Base-by-base conservation (phyloP, 768 basidiomycete genomes). In the Trametes cubensis region DNA sequence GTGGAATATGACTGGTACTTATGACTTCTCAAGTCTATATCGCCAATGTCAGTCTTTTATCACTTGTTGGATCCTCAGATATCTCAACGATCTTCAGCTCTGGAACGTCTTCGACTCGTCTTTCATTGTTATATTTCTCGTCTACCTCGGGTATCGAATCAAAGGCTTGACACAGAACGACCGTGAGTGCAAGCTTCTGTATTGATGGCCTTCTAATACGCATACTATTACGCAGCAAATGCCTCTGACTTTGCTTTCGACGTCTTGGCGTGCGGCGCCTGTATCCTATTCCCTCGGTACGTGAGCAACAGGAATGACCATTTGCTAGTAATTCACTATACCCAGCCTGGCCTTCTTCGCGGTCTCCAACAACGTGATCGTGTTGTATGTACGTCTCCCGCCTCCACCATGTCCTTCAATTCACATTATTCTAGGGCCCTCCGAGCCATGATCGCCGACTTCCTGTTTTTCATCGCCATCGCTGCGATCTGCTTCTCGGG, bases 101-200 rank as follows among this genome's bases (percentile, higher is more conserved):
- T 96, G 94, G 94, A 95, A 94, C 70, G 88, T 85, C 6, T 94
- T 95, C 67, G 94, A 92, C 74, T 86, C 89, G 23, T 80, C 83
- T 0, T 92, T 92, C 71, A 81, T 86, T 62, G 61, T 85, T 25
- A 78, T 94, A 50, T 93, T 90, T 72, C 68, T 90, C 25, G 79
- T 78, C 7, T 96, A 92, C 71, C 70, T 89, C 3, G 79, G 73
- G 7, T 74, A 93, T 61, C 83, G 94, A 45, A 74, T 85, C 51
- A 81, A 83, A 65, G 93, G 90, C 0, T 75, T 94, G 15, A 68
- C 78, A 15, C 66, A 75, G 58, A 69, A 76, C 28, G 80, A 93
- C 66, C 69, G 86, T 90, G 70, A 58, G 78, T 63, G 1, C 57
- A 15, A 20, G 0, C 25, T 18, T 25, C 42, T 14, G 5, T 18